Conservation (phyloP, 2,329 filamentous ascomycete genomes). For the Sporothrix phasma region DNA sequence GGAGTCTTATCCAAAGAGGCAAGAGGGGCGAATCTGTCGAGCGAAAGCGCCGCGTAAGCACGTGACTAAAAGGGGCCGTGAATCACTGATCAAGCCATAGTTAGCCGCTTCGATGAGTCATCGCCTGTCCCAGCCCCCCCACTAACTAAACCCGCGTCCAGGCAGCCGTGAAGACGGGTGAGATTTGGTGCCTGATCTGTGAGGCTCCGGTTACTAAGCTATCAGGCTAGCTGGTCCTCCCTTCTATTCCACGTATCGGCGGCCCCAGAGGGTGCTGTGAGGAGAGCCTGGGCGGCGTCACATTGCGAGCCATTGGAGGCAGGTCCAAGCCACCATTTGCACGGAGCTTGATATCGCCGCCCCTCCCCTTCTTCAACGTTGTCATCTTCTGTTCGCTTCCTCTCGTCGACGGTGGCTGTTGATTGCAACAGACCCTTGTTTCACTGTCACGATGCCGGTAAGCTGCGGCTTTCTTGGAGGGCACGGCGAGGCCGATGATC, state of each 20-base stretch:
- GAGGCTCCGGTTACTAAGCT: conserved; percentile 4
- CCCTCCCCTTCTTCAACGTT: neutral
- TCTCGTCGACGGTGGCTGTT: neutral
- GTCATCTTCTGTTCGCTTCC: neutral
- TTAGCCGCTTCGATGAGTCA: conserved; percentile 7
- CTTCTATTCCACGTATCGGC: too few species aligned
- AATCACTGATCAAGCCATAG: neutral
- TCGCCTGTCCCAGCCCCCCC: neutral
- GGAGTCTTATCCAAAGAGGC: conserved; percentile 6
- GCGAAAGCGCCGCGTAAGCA: conserved; percentile 15
- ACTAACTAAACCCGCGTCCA: neutral
- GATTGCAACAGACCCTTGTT: neutral
- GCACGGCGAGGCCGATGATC: neutral
- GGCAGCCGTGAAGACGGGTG: neutral
- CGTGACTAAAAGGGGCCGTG: conserved; percentile 2
- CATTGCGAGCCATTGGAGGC: neutral
- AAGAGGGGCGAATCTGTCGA: neutral
- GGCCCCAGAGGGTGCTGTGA: neutral
- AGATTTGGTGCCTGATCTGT: neutral
- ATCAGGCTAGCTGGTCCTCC: neutral
- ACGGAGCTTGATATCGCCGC: neutral
- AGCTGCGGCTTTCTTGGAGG: neutral
- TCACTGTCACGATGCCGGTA: conserved; percentile 9
- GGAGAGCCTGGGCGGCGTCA: neutral
- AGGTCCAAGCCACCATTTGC: conserved; percentile 3